Conservation (phyloP, 305 asterid species). For the Plantago lanceolata region DNA sequence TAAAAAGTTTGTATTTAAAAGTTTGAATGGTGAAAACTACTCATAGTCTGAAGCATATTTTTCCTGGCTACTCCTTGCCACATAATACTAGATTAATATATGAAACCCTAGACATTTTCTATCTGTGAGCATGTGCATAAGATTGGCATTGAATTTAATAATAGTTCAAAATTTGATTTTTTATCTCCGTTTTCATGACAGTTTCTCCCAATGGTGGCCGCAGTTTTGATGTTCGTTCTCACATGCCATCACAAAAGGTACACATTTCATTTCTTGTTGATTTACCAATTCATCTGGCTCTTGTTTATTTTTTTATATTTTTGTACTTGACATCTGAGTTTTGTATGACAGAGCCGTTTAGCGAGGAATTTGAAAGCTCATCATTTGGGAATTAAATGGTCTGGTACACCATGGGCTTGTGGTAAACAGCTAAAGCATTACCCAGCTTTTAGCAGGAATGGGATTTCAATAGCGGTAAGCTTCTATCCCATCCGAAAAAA, state of each 20-base stretch:
- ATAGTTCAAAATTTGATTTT: conserved; percentile 10
- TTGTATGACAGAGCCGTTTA: conserved; percentile 50
- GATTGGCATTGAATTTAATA: neutral
- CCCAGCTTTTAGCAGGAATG: conserved; percentile 80
- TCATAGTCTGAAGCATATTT: conserved; percentile 9
- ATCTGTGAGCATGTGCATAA: neutral
- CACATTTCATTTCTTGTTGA: conserved; percentile 5
- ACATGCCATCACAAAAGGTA: conserved; percentile 67
- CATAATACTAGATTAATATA: conserved; percentile 8
- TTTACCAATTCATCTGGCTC: conserved; percentile 7
- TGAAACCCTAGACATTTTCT: conserved; percentile 1
- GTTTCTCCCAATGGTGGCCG: conserved; percentile 63
- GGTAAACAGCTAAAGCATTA: conserved; percentile 91
- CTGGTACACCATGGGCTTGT: conserved; percentile 84
- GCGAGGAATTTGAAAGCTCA: conserved; percentile 57
- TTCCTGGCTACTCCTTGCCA: conserved; percentile 4
- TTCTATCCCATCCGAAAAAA: conserved; percentile 17
- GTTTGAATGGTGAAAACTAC: conserved; percentile 8
- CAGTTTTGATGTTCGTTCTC: conserved; percentile 41
- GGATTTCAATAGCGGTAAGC: conserved; percentile 77
- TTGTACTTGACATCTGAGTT: conserved; percentile 3
- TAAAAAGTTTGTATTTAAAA: no score
- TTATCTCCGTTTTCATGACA: conserved; percentile 29
- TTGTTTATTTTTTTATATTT: conserved; percentile 7
- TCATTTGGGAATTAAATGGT: conserved; percentile 77